Percentiles rank a stretch among this genome's conserved stretches.
These are phyloP conservation scores for Clonostachys rosea DNA, from an alignment of 2,329 filamentous ascomycete species.

Conservation along the genomic window DNA sequence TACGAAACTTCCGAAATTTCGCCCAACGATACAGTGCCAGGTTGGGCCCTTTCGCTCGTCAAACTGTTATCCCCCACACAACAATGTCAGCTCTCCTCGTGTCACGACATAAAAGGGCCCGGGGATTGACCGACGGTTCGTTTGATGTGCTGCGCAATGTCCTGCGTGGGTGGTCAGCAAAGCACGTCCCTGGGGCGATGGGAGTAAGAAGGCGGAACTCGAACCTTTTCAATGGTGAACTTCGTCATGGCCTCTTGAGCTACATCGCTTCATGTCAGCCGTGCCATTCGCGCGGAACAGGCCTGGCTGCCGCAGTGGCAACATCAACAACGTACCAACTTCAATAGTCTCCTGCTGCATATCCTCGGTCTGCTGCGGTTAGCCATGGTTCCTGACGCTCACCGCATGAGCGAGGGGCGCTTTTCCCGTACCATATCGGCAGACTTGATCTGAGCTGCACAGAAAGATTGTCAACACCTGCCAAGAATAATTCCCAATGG, in stretches of 20 bases:
- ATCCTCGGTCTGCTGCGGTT: constrained; percentile 71
- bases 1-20: constrained; percentile 98
- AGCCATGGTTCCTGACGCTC: constrained; percentile 5
- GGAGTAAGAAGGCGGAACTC: constrained; percentile 1
- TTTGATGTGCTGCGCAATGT: constrained; percentile 95
- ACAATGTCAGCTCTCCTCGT: not conserved
- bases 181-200: not conserved
- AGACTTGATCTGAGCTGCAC: constrained; percentile 89
- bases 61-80: constrained; percentile 55
- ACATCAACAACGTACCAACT: constrained; percentile 65
- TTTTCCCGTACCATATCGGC: constrained; percentile 86
- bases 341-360: constrained; percentile 96
- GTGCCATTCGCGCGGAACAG: not conserved
- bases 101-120: not conserved
- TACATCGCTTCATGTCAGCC: constrained; percentile 22
- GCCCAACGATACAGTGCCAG: constrained; percentile 98
- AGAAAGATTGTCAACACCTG: too few species aligned
- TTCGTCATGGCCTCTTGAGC: constrained; percentile 61
- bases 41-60: constrained; percentile 95
- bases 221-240: constrained; percentile 58
- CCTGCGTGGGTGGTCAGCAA: constrained; percentile 46
- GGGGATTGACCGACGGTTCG: constrained; percentile 60
- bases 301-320: not conserved
- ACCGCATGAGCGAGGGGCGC: not conserved
- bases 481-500: too few species aligned